Evolutionary conservation across 2,329 filamentous ascomycete species (phyloP).

Genomic region (Penicillium nordicum): DNA sequence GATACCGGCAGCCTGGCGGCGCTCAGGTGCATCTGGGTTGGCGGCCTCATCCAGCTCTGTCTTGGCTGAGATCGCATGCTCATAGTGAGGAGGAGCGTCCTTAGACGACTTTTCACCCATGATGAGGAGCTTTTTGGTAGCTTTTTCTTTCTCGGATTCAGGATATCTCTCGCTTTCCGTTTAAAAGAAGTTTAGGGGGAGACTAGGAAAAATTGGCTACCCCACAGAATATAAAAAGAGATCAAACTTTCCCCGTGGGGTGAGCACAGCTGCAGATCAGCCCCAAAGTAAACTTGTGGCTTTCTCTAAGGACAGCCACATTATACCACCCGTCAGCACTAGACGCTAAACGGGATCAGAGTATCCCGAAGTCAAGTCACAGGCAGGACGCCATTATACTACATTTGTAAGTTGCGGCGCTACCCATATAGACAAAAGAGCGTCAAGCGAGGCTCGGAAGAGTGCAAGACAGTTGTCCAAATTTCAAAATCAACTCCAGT

Average conservation of each 20-base stretch:
- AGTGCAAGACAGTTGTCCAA: background rate
- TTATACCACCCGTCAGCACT: slow-evolving; percentile 3
- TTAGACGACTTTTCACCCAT: slow-evolving; percentile 12
- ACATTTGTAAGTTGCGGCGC: background rate
- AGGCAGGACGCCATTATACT: background rate
- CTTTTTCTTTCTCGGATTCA: background rate
- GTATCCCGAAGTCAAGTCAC: background rate
- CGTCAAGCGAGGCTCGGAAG: background rate
- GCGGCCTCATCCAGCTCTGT: slow-evolving; percentile 2
- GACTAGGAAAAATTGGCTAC: background rate
- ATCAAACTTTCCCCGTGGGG: slow-evolving; percentile 3
- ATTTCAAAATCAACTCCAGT: background rate
- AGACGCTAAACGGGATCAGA: background rate
- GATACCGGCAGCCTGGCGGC: slow-evolving; percentile 42
- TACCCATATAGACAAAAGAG: background rate
- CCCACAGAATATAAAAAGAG: slow-evolving; percentile 2
- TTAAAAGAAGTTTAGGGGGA: background rate
- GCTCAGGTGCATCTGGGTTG: slow-evolving; percentile 16
- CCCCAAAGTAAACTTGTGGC: slow-evolving; percentile 1
- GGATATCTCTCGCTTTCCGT: background rate
- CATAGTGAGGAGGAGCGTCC: slow-evolving; percentile 3
- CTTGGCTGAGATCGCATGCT: background rate
- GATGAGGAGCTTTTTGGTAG: background rate
- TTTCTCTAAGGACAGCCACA: background rate
- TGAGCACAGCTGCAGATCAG: slow-evolving; percentile 1